Conservation (phyloP, 1,284 basidiomycete genomes). For the Microbotryum lychnidis-dioicae region DNA sequence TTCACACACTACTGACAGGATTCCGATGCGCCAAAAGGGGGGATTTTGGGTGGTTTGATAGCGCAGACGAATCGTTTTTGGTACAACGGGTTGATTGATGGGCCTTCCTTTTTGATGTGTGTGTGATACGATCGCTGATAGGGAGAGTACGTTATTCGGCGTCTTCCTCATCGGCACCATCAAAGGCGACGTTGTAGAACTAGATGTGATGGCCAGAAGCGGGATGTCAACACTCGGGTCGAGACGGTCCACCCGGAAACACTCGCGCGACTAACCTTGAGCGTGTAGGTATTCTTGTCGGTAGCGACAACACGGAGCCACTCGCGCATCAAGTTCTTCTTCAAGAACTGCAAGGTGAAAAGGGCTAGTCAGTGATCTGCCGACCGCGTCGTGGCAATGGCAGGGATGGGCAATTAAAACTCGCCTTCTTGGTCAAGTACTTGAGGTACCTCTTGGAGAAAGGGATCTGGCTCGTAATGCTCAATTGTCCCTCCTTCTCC, state of each 20-base stretch:
- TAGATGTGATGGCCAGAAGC: neutral
- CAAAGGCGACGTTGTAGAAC: conserved; percentile 8
- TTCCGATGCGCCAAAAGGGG: too few species aligned
- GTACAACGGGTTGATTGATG: too few species aligned
- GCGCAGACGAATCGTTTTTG: too few species aligned
- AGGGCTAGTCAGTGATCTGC: neutral
- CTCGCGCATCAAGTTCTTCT: conserved; percentile 37
- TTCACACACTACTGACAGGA: too few species aligned
- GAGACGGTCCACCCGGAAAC: neutral
- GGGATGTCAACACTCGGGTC: neutral
- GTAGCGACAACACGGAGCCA: conserved; percentile 40
- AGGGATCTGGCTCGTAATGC: conserved; percentile 30
- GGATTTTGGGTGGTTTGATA: too few species aligned
- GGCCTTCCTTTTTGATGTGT: too few species aligned
- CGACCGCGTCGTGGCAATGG: conserved; percentile 14
- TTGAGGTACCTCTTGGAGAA: conserved; percentile 45
- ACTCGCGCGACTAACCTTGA: conserved; percentile 17
- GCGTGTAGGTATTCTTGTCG: conserved; percentile 42
- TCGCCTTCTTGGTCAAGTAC: conserved; percentile 43
- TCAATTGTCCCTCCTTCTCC: conserved; percentile 39
- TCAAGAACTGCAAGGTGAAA: conserved; percentile 24
- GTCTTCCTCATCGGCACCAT: neutral
- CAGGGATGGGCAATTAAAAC: conserved; percentile 31
- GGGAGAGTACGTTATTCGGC: too few species aligned
- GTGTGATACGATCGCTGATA: too few species aligned